phyloP scores from a whole-genome alignment of 345 rosid genomes.

The Linum lewisii region DNA sequence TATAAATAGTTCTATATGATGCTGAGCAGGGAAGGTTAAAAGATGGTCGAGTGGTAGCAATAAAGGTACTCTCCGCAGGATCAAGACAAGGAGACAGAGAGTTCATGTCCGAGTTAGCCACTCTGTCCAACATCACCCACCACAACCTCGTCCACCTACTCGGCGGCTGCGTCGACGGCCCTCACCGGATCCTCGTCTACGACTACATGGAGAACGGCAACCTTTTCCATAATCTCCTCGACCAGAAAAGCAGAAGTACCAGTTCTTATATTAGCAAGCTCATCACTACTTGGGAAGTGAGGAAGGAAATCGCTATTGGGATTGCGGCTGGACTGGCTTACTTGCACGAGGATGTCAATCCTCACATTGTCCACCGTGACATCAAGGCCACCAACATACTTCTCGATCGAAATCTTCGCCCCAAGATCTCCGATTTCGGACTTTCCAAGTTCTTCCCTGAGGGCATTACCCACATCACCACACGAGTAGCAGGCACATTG shows the following conservation, averaged over 20 bases:
- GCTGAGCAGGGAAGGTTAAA: slow-evolving; percentile 33
- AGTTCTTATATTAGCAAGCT: slow-evolving; percentile 5
- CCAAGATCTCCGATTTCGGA: slow-evolving; percentile 38
- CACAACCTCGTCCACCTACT: slow-evolving; percentile 26
- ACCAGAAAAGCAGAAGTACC: slow-evolving; percentile 17
- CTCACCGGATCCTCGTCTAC: slow-evolving; percentile 29
- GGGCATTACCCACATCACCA: slow-evolving; percentile 21
- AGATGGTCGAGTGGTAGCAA: slow-evolving; percentile 28
- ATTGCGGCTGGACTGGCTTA: slow-evolving; percentile 28
- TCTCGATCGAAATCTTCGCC: slow-evolving; percentile 27
- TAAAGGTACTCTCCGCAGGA: slow-evolving; percentile 30
- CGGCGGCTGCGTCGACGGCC: slow-evolving; percentile 33
- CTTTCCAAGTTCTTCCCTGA: slow-evolving; percentile 28
- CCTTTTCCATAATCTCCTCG: slow-evolving; percentile 19
- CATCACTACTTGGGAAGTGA: slow-evolving; percentile 20
- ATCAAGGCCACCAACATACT: slow-evolving; percentile 36
- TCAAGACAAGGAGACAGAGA: slow-evolving; percentile 36
- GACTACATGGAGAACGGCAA: slow-evolving; percentile 29
- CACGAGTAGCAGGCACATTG: slow-evolving; percentile 37
- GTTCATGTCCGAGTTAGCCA: slow-evolving; percentile 31
- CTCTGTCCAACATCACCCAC: slow-evolving; percentile 22
- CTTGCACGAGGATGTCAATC: slow-evolving; percentile 32
- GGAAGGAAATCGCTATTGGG: slow-evolving; percentile 22
- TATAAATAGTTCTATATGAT: neutral
- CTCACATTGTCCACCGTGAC: slow-evolving; percentile 33